Evolutionary conservation across 2,329 filamentous ascomycete genomes (phyloP), one percentile per base, ranked within the genome.

Genomic region (Furcasterigmium sp.): DNA sequence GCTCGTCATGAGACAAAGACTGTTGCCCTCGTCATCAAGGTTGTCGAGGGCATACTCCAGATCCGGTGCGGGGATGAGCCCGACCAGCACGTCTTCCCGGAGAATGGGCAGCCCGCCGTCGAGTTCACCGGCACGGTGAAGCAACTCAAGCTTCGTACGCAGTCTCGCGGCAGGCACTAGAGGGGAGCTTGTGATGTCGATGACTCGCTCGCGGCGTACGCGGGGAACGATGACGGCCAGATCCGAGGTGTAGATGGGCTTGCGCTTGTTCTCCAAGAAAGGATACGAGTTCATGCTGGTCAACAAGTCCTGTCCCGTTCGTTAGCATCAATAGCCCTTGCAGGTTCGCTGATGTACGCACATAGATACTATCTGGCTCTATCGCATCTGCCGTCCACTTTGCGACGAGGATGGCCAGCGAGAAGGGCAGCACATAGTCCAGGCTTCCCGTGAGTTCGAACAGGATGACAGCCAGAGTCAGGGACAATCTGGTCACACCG

Each of bases 341-440:
- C 2, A 32, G 3, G 11, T 20, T 17, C 5, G 2, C 8, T 14
- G 0, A 21, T 9, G 18, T 13, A 67, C 80, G 67, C 65, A 85
- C 82, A 60, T 96, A 97, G 49, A 98, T 96, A 62, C 89, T 95
- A 42, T 89, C 76, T 14, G 91, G 93, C 63, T 98, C 93, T 41
- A 98, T 80, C 4, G 90, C 91, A 64, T 97, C 93, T 0, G 93
- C 91, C 0, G 90, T 95, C 93, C 93, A 98, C 67, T 98, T 98
- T n/a, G 91, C 84, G 21, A 95, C 90, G 4, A 97, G 73, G 26
- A 98, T 89, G 1, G 88, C 85, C 8, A 98, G 70, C 0, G 91
- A 96, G 62, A 97, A 97, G 0, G 93, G 93, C 10, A 98, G 70
- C 4, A 98, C 93, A 56, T 97, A 94, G 60, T 97, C 88, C 39